Base-by-base conservation (phyloP, 148 eudicot genomes). In the Rhododendron ferrugineum region DNA sequence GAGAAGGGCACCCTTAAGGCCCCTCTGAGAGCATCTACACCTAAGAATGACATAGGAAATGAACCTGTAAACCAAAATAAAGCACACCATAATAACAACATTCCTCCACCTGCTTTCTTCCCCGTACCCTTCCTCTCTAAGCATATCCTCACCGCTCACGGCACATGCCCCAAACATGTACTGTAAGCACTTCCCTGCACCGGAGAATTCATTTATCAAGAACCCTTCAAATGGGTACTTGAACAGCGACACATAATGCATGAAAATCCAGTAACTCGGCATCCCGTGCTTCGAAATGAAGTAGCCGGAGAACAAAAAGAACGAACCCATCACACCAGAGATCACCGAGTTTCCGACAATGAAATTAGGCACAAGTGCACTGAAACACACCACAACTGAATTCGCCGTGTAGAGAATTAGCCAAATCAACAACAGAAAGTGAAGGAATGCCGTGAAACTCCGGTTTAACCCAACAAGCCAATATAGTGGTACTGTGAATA, bases 221-320 rank as follows among this genome's bases (percentile, higher is more conserved):
- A 97, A 88, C 82, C 96, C 99, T 85, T 97, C 99, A 78, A 92
- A 97, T 46, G 99, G 99, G 82, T 97, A 97, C 95, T 97, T 97
- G 70, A 97, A 97, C 89, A 97, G 80, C 16, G 99, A 97, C 32
- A 95, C 78, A 60, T 97, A 97, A 86, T 97, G 98, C 98, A 97
- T 94, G 58, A 92, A 93, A 18, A 92, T 86, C 99, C 99, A 97
- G 75, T 93, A 97, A 54, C 85, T 88, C 1, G 99, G 99, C 74
- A 97, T 95, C 85, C 93, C 93, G 40, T 92, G 85, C 85, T 92
- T 93, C n/a, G 99, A 89, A 83, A 97, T 90, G 85, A 97, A 97
- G 89, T 97, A 97, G 16, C 99, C 99, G 1, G 99, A 97, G 87
- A 97, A 97, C 88, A 97, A 84, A 86, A 95, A 95, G 84, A 92